Conservation (phyloP, 2,329 filamentous ascomycete species). For the Hypoxylon sp. region DNA sequence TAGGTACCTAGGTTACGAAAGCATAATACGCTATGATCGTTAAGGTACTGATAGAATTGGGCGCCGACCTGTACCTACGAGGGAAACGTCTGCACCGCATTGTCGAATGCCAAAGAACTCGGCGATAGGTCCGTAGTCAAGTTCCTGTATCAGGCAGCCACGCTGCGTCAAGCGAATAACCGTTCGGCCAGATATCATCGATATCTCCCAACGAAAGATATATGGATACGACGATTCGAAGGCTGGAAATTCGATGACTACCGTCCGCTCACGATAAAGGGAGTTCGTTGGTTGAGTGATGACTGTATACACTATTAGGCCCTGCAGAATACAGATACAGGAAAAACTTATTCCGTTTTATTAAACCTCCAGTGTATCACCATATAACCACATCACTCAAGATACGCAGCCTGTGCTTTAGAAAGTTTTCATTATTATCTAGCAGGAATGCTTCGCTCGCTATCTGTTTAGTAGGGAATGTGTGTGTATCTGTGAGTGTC, state of each 20-base stretch:
- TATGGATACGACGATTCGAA: not conserved
- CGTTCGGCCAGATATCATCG: no score
- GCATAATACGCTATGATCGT: not conserved
- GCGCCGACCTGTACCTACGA: not conserved
- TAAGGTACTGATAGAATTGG: not conserved
- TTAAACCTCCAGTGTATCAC: not conserved
- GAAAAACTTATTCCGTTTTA: not conserved
- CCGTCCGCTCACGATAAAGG: no score
- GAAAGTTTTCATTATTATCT: constrained; percentile 27
- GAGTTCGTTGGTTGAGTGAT: not conserved
- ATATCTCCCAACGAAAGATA: no score
- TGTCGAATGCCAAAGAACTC: not conserved
- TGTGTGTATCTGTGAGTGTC: constrained; percentile 7
- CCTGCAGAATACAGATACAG: no score
- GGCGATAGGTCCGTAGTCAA: not conserved
- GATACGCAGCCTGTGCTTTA: not conserved
- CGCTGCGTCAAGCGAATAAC: not conserved
- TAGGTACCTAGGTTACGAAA: not conserved
- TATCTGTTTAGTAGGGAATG: no score
- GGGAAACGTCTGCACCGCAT: not conserved
- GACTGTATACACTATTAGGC: no score
- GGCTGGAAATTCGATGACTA: not conserved
- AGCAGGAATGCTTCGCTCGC: constrained; percentile 12
- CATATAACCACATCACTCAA: not conserved
- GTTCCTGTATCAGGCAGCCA: not conserved